These are phyloP conservation scores for Curvularia hawaiiensis DNA, from an alignment of 2,329 filamentous ascomycete genomes.

Conservation along the genomic window DNA sequence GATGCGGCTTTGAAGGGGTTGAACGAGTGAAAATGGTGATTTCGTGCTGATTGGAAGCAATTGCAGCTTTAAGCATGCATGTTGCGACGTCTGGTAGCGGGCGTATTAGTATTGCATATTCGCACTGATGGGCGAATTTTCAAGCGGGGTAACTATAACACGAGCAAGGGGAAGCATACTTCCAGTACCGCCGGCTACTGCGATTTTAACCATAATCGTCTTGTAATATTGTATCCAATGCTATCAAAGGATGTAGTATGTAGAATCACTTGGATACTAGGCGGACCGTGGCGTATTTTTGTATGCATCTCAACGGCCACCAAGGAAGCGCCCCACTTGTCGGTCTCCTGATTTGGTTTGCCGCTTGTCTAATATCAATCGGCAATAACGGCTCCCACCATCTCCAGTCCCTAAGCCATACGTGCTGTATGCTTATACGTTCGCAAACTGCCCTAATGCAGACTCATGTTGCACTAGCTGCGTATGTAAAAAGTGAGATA, in stretches of 20 bases:
- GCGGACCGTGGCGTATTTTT: not conserved
- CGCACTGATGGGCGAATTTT: not conserved
- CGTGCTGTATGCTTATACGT: not conserved
- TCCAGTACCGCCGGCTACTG: constrained; percentile 45
- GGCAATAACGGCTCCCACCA: constrained; percentile 9
- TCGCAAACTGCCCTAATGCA: not conserved
- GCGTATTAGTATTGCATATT: not conserved
- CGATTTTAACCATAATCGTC: constrained; percentile 40
- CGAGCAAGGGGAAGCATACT: constrained; percentile 28
- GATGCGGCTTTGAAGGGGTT: constrained; percentile 12
- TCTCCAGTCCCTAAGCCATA: not conserved
- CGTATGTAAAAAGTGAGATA: not conserved
- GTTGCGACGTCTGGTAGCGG: constrained; percentile 55
- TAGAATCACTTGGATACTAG: not conserved
- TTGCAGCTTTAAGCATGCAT: constrained; percentile 58
- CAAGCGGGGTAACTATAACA: not conserved
- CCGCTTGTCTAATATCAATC: constrained; percentile 1
- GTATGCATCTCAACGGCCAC: not conserved
- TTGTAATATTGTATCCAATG: not conserved
- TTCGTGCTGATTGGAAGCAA: constrained; percentile 57
- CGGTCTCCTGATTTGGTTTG: constrained; percentile 1
- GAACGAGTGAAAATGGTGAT: constrained; percentile 59
- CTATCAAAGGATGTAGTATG: not conserved
- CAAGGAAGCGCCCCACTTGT: not conserved
- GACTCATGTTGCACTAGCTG: not conserved